These are phyloP conservation scores for Wickerhamomyces bovis DNA, from an alignment of 805 yeast genomes.

Conservation along the genomic window DNA sequence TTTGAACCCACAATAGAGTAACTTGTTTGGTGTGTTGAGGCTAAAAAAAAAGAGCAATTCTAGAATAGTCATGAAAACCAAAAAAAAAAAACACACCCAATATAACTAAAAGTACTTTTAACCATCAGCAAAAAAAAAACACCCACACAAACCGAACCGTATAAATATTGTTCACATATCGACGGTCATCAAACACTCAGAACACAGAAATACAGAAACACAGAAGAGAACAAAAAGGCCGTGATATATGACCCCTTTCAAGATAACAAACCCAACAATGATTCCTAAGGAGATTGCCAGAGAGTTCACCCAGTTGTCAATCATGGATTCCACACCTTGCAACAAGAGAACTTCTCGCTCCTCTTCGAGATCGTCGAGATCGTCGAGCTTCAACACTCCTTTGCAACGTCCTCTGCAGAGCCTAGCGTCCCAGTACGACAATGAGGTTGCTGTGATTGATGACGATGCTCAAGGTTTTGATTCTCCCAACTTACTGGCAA, in stretches of 20 bases:
- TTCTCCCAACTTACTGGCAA: constrained; percentile 21
- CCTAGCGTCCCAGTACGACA: neutral
- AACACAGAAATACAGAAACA: too few species aligned
- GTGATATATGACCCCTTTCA: constrained; percentile 1
- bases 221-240: too few species aligned
- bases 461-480: constrained; percentile 8
- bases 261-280: constrained; percentile 5
- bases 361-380: constrained; percentile 3
- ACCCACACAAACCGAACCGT: too few species aligned
- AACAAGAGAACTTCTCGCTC: neutral
- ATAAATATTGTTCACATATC: too few species aligned
- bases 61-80: neutral
- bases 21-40: too few species aligned
- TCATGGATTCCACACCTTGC: constrained; percentile 3
- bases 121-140: too few species aligned
- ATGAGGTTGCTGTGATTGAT: constrained; percentile 18
- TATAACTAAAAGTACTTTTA: too few species aligned
- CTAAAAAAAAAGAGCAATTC: neutral
- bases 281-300: constrained; percentile 5
- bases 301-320: constrained; percentile 6
- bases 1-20: too few species aligned
- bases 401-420: neutral
- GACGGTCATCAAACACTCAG: too few species aligned
- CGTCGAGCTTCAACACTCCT: neutral
- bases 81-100: too few species aligned